Conservation (phyloP, 176 grass and related monocot genomes). For the Miscanthus lutarioriparius region DNA sequence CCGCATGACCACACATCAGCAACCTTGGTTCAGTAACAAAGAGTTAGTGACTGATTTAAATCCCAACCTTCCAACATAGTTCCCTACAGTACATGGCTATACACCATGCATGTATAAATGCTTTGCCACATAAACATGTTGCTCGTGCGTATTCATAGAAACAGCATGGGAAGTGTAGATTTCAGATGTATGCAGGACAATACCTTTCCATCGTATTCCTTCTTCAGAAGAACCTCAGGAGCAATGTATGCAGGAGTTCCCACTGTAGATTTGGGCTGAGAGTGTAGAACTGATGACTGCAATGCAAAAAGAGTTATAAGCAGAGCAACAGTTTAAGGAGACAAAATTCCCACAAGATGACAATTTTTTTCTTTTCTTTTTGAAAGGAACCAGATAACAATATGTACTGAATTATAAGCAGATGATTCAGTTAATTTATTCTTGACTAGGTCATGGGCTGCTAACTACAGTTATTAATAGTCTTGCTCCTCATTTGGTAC, state of each 20-base stretch:
- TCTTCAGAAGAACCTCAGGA: slow-evolving; percentile 78
- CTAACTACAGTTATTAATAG: not conserved
- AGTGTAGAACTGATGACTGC: slow-evolving; percentile 82
- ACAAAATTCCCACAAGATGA: not conserved
- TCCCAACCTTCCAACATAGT: not conserved
- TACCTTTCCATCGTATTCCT: slow-evolving; percentile 92
- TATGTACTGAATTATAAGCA: not conserved
- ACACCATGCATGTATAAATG: not conserved
- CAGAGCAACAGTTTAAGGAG: not conserved
- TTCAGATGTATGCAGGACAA: too few relatives aligned
- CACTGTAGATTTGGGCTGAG: slow-evolving; percentile 73
- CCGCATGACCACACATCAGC: slow-evolving; percentile 97
- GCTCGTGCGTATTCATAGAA: too few relatives aligned
- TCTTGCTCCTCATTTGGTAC: not conserved
- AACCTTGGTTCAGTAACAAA: slow-evolving; percentile 52
- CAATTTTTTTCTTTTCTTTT: not conserved
- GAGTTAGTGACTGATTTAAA: not conserved
- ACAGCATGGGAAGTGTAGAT: not conserved
- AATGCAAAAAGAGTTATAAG: not conserved
- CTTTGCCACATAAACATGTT: not conserved
- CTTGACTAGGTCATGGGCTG: not conserved
- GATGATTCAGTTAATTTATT: not conserved
- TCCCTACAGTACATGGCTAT: not conserved
- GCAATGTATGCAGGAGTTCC: slow-evolving; percentile 85
- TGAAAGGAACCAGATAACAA: not conserved